Evolutionary conservation across 1,284 basidiomycete species (phyloP), one percentile per base, ranked within the genome.

Genomic region (Phellinidium pouzarii): DNA sequence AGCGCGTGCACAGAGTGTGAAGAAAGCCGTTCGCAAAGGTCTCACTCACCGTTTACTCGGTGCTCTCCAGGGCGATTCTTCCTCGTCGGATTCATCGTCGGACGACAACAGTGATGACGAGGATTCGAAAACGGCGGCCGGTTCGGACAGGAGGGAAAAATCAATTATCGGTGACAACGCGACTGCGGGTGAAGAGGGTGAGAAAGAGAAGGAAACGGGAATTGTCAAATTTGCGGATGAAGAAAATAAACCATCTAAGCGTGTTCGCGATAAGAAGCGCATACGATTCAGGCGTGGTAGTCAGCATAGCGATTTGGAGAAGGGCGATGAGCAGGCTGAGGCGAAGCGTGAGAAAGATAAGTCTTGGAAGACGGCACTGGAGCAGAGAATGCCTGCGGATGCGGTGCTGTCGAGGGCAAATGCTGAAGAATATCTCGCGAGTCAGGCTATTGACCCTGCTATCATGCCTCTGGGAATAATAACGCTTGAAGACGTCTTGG

Each of bases 401-500:
- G 91, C 87, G 23, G 83, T 88, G 48, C 66, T 93, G 49, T 76
- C 80, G 3, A 80, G 84, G 60, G 77, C 79, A 58, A 77, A 77
- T 45, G 86, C 85, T 22, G 79, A 83, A 27, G 80, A 85, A 69
- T 61, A 86, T 77, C 89, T 91, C 68, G 47, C 46, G 48, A 70
- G 91, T 62, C 82, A 86, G 70, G 78, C 76, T 47, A 77, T 88
- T 44, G 87, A 84, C 65, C 84, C 77, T 0, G 78, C 82, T 26
- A 74, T 87, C 27, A 84, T 81, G 74, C 91, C 91, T 1, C 72
- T 95, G 22, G 93, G 93, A 55, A 92, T 95, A 64, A 94, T 95
- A 59, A 95, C 93, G 1, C 76, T 95, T 2, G 93, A 95, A 66
- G 92, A 95, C 59, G 90, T 95, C 14, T 74, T 95, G 7, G 92